Percentiles rank a stretch among this genome's conserved stretches.
Evolutionary conservation across 805 yeast species (phyloP).

Genomic region (Metschnikowia picachoensis): DNA sequence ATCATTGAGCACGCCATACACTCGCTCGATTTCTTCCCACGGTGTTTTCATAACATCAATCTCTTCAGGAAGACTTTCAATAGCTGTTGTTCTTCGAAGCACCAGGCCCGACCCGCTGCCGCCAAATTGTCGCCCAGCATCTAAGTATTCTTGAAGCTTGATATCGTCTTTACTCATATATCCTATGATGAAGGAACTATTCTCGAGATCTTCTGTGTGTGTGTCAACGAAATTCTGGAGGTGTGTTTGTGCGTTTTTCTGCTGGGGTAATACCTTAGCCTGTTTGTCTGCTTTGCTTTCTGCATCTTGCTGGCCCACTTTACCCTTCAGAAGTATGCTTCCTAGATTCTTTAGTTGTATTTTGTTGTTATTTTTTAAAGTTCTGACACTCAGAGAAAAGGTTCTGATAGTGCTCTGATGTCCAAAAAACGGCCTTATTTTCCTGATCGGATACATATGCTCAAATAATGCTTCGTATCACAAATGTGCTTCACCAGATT

Average conservation of each 20-base stretch:
- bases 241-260: neutral
- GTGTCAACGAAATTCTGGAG: conserved; percentile 10
- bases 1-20: conserved; percentile 28
- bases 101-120: conserved; percentile 33
- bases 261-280: neutral
- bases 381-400: neutral
- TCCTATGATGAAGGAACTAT: conserved; percentile 27
- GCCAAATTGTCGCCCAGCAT: conserved; percentile 33
- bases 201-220: conserved; percentile 16
- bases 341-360: conserved; percentile 31
- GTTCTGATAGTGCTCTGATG: neutral
- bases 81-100: conserved; percentile 28
- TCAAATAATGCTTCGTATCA: too few relatives aligned
- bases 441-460: too few relatives aligned
- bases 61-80: conserved; percentile 34
- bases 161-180: conserved; percentile 39
- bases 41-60: conserved; percentile 32
- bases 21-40: conserved; percentile 26
- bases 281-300: conserved; percentile 1
- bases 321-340: conserved; percentile 30
- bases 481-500: too few relatives aligned
- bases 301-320: conserved; percentile 15
- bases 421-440: neutral
- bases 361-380: conserved; percentile 12
- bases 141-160: conserved; percentile 32